Evolutionary conservation across 108 stramenopile species (phyloP).

Genomic region (Schizochytrium sp.): DNA sequence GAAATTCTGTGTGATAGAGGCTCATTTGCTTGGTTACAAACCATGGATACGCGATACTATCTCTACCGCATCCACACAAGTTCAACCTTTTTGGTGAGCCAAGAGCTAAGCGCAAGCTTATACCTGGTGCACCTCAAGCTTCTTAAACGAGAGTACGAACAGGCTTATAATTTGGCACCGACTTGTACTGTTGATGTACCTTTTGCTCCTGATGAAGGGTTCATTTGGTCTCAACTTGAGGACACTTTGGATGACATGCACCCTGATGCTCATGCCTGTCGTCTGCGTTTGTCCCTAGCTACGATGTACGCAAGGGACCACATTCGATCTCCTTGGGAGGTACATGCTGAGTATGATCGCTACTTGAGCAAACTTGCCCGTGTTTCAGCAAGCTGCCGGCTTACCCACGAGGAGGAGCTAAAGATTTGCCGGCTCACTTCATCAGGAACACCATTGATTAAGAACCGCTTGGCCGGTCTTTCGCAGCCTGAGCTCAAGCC

Average conservation of each 20-base stretch:
- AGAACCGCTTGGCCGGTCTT: conserved; percentile 19
- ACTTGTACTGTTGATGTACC: conserved; percentile 56
- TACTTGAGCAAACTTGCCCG: conserved; percentile 43
- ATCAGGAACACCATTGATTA: conserved; percentile 16
- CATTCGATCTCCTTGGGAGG: conserved; percentile 45
- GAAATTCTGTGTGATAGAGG: conserved; percentile 47
- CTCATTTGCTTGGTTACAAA: conserved; percentile 58
- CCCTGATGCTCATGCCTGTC: conserved; percentile 41
- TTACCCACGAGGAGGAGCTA: conserved; percentile 57
- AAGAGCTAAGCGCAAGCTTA: conserved; percentile 29
- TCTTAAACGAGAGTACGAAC: conserved; percentile 21
- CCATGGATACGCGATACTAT: conserved; percentile 60
- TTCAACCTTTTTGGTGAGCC: conserved; percentile 36
- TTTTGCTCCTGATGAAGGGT: conserved; percentile 43
- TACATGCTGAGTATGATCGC: conserved; percentile 35
- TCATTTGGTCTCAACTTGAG: conserved; percentile 50
- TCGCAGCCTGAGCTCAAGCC: conserved; percentile 6
- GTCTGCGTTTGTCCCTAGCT: conserved; percentile 6
- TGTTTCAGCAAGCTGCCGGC: conserved; percentile 39
- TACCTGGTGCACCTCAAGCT: conserved; percentile 48
- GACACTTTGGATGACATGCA: conserved; percentile 41
- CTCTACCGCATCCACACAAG: conserved; percentile 54
- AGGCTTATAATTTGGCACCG: conserved; percentile 24
- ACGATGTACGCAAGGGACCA: conserved; percentile 37
- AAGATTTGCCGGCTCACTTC: conserved; percentile 31